Evolutionary conservation across 2,329 filamentous ascomycete species (phyloP), one percentile per base, ranked within the genome.

Genomic region (Amesomyces nigricolor): DNA sequence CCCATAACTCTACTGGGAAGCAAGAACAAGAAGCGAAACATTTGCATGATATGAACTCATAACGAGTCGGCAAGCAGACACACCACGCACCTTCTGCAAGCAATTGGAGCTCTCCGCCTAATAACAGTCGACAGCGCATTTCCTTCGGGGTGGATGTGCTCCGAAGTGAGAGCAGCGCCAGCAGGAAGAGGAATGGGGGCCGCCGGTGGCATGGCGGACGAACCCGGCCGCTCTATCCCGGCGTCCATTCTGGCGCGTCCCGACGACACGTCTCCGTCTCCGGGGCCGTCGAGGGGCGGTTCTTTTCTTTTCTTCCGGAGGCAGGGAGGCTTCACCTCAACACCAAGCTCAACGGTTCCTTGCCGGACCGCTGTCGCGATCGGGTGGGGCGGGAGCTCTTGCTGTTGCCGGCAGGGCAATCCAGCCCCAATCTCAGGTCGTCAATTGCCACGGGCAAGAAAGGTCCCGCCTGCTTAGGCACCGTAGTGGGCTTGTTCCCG

Each of bases 61-160:
- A 14, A 11, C 29, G 11, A 11, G 5, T 38, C 38, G 13, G 2
- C 1, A 32, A 3, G 32, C 5, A 54, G 19, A 32, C 17, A 56
- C 43, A 42, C n/a, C 59, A 66, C 71, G 59, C 67, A 79, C 78
- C 77, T 76, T 67, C 76, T 72, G 63, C 78, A 81, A 54, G 78
- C 78, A 62, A 80, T 78, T 26, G 76, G 71, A 39, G 77, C 75
- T 65, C 75, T 72, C 49, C 77, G 74, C 65, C 77, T 79, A 64
- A 78, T 73, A 44, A 57, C 54, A 16, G 45, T 17, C 14, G 39
- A 32, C 19, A 47, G 49, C 44, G 45, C 13, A 29, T 48, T 11
- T 14, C 46, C 44, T 50, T 10, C 47, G 35, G 55, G 47, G 30
- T 57, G 48, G 26, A 47, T 26, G 44, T 54, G 49, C 35, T 35